phyloP scores from a whole-genome alignment of 2,329 filamentous ascomycete species.

The Clarireedia sp. region DNA sequence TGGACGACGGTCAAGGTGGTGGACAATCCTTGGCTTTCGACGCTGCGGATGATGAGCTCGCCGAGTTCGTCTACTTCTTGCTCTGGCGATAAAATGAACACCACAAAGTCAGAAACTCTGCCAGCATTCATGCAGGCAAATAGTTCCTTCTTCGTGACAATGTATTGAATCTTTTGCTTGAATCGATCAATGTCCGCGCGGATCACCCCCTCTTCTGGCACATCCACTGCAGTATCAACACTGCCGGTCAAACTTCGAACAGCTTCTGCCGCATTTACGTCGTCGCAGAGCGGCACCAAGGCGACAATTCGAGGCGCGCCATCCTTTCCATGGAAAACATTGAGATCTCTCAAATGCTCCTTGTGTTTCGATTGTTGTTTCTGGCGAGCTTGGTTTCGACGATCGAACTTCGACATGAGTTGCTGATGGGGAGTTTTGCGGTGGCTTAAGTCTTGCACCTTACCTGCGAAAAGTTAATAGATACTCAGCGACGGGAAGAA shows the following conservation, averaged over 20 bases:
- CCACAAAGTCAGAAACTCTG: conserved; percentile 81
- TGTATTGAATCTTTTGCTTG: conserved; percentile 87
- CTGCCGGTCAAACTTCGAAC: conserved; percentile 67
- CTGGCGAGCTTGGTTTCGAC: conserved; percentile 91
- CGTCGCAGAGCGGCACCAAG: conserved; percentile 72
- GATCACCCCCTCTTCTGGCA: conserved; percentile 48
- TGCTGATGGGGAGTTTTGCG: conserved; percentile 91
- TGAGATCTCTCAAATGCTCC: conserved; percentile 70
- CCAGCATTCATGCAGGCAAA: conserved; percentile 76
- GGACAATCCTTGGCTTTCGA: conserved; percentile 91
- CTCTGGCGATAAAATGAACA: conserved; percentile 75
- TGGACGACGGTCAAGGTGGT: conserved; percentile 84
- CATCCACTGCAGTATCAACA: conserved; percentile 65
- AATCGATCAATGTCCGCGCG: conserved; percentile 77
- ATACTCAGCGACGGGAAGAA: conserved; percentile 1
- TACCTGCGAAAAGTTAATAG: conserved; percentile 46
- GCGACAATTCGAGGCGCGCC: conserved; percentile 84
- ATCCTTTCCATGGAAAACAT: conserved; percentile 78
- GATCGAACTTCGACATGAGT: conserved; percentile 94
- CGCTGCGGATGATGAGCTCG: conserved; percentile 74
- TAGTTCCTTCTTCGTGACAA: conserved; percentile 66
- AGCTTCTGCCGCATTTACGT: conserved; percentile 59
- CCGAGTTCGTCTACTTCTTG: conserved; percentile 79
- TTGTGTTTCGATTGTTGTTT: conserved; percentile 74
- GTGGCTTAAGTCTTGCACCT: conserved; percentile 63